phyloP scores from a whole-genome alignment of 768 basidiomycete species.

The Psilocybe azurescens region DNA sequence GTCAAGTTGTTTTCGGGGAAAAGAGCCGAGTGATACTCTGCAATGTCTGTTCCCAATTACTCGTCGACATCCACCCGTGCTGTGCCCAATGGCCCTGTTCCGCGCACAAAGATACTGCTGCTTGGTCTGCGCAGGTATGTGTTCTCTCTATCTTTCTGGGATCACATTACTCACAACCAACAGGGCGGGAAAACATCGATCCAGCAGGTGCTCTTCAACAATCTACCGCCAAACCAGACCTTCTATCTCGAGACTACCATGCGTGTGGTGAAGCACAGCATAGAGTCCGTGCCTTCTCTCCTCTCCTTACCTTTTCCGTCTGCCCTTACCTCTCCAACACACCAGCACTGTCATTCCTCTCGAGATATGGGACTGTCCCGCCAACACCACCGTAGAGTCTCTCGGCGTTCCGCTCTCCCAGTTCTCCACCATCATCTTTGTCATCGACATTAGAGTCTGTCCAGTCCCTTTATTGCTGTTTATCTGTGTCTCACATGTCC shows the following conservation, averaged over 20 bases:
- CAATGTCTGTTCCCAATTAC: conserved; percentile 25
- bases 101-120: conserved; percentile 72
- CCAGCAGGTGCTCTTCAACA: conserved; percentile 89
- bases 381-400: conserved; percentile 80
- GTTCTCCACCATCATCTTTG: conserved; percentile 88
- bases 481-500: background rate
- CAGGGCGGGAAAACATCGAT: conserved; percentile 93
- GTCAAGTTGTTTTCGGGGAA: background rate
- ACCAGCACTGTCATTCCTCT: conserved; percentile 87
- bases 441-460: conserved; percentile 92
- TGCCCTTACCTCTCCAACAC: conserved; percentile 17
- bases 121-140: conserved; percentile 71
- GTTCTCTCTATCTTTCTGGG: background rate
- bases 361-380: conserved; percentile 96
- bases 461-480: conserved; percentile 6
- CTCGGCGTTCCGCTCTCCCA: conserved; percentile 76
- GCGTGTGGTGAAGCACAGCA: conserved; percentile 71
- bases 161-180: too few relatives aligned
- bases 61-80: conserved; percentile 36
- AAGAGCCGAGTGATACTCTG: background rate
- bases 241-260: conserved; percentile 91
- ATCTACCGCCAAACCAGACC: conserved; percentile 80
- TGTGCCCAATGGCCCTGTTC: conserved; percentile 28
- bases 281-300: conserved; percentile 67
- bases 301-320: conserved; percentile 1